Base-by-base conservation (phyloP, 768 basidiomycete species). In the Leucogyrophana mollusca region DNA sequence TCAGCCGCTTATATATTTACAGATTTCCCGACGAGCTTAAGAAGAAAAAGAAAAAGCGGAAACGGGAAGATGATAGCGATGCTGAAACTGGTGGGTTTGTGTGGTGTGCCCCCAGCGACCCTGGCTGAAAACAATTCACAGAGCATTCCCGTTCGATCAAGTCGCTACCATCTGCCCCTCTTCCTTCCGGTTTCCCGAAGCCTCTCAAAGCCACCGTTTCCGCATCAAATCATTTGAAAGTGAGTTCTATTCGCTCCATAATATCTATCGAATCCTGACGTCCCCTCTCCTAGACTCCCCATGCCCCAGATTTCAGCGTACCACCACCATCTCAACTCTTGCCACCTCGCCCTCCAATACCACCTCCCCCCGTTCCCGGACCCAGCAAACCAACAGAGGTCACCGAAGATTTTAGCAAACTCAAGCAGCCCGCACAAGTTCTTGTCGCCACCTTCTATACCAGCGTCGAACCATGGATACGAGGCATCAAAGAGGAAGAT, bases 401-500 rank as follows among this genome's bases (percentile, higher is more conserved):
- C 22, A 77, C 57, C 46, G 92, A 95, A 46, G 94, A 97, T 68
- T 96, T 93, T 59, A 91, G 86, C 60, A 87, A 88, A 64, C 68
- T 77, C 20, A 95, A 91, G 66, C 80, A 66, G 36, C 90, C 91
- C 0, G 55, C 78, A n/a, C 88, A 90, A 61, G 77, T 76, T 9
- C 74, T 72, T 16, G 77, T 86, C 22, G 77, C 71, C 23, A 92
- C 91, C 1, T 98, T 96, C 61, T 93, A 93, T 66, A 73, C 85
- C 20, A 87, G 83, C 57, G 81, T 95, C 37, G 95, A 97, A 58
- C 87, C 90, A 9, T 99, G 89, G 74, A 73, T 94, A 58, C 84
- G 94, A 41, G 80, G 82, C 18, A 83, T 97, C 35, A 87, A 87
- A 51, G 96, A 98, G 67, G 96, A 98, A 65, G 96, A 99, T 60